Evolutionary conservation across 768 basidiomycete genomes (phyloP).

Genomic region (Tylopilus vinaceipallidus): DNA sequence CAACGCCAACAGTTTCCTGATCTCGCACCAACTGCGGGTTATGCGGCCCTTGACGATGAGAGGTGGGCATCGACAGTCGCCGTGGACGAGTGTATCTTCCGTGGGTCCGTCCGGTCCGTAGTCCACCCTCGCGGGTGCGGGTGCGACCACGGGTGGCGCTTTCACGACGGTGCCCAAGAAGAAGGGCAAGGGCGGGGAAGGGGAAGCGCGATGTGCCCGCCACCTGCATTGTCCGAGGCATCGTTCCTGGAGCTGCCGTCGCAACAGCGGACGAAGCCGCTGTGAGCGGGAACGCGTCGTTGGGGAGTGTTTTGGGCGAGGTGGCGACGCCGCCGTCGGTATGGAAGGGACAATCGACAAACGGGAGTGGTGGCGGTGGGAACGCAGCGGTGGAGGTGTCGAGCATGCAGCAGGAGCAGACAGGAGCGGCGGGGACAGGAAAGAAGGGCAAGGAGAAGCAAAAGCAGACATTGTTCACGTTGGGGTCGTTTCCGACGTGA

Average conservation of each 20-base stretch:
- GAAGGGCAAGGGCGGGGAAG: neutral
- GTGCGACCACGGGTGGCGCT: too few relatives aligned
- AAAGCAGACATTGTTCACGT: conserved; percentile 80
- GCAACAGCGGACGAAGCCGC: conserved; percentile 41
- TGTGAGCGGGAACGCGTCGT: conserved; percentile 62
- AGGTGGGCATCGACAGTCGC: conserved; percentile 39
- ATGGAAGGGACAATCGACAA: too few relatives aligned
- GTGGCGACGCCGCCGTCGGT: conserved; percentile 28
- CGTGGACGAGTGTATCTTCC: conserved; percentile 50
- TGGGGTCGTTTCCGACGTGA: conserved; percentile 48
- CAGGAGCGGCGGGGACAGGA: conserved; percentile 39
- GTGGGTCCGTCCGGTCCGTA: conserved; percentile 38
- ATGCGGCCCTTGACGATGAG: conserved; percentile 43
- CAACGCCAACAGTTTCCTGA: conserved; percentile 87
- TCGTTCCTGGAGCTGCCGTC: conserved; percentile 73
- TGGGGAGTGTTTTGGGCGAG: conserved; percentile 56
- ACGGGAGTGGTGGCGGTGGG: conserved; percentile 4
- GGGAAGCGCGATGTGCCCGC: conserved; percentile 12
- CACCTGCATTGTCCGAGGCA: conserved; percentile 47
- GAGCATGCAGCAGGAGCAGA: neutral
- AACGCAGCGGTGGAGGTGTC: neutral
- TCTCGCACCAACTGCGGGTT: conserved; percentile 60
- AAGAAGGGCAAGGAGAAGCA: conserved; percentile 82
- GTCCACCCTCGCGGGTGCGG: neutral
- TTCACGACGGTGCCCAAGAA: conserved; percentile 6